A percentile compares a stretch with the other conserved stretches of the same genome.
phyloP scores from a whole-genome alignment of 768 basidiomycete genomes.

The Sarcodon aspratus region DNA sequence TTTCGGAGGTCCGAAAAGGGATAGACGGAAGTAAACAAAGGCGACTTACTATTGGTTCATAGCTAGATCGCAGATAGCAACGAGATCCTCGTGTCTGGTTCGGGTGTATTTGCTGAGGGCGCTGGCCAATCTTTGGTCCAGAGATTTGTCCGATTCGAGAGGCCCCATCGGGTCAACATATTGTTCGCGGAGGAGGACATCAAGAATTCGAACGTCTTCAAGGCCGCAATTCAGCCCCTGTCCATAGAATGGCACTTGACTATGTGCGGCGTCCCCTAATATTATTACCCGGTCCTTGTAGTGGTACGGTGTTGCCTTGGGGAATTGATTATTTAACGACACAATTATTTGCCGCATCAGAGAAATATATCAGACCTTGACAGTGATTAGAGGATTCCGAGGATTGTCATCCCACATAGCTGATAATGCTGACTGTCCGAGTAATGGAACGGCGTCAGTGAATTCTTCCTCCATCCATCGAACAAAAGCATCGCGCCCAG shows the following conservation, averaged over 20 bases:
- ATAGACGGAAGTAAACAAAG: slow-evolving; percentile 7
- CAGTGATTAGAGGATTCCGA: slow-evolving; percentile 80
- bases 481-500: slow-evolving; percentile 41
- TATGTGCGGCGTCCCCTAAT: slow-evolving; percentile 91
- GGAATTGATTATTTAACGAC: slow-evolving; percentile 4
- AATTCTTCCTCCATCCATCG: slow-evolving; percentile 79
- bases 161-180: slow-evolving; percentile 39
- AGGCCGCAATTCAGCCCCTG: slow-evolving; percentile 97
- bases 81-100: slow-evolving; percentile 76
- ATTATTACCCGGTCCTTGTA: slow-evolving; percentile 81
- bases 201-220: slow-evolving; percentile 90
- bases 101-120: slow-evolving; percentile 75
- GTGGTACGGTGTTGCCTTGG: slow-evolving; percentile 78
- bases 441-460: slow-evolving; percentile 76
- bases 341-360: slow-evolving; percentile 3
- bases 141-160: slow-evolving; percentile 20
- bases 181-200: slow-evolving; percentile 60
- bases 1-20: not conserved
- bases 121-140: slow-evolving; percentile 46
- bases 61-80: slow-evolving; percentile 85
- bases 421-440: slow-evolving; percentile 71
- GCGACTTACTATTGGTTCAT: slow-evolving; percentile 90
- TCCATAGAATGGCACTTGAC: slow-evolving; percentile 98
- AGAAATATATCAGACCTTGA: slow-evolving; percentile 52
- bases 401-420: slow-evolving; percentile 78